Base-by-base conservation (phyloP, 129 eudicot genomes). In the Saussurea involucrata region DNA sequence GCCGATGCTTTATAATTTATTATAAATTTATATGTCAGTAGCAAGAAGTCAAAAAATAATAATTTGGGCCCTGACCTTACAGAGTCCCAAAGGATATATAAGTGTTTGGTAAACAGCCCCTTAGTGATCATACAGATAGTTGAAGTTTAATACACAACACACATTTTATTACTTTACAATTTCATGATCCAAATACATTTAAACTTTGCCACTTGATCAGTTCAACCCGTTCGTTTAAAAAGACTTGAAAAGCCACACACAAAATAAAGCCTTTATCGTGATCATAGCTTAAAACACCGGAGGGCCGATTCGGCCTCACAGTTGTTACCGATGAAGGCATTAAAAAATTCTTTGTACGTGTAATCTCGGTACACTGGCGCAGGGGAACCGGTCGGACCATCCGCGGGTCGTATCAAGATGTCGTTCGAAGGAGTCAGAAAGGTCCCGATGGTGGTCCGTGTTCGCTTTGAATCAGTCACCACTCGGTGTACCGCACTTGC, bases 401-500 rank as follows among this genome's bases (percentile, higher is more conserved):
- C 73, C 6, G 87, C 92, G 0, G 90, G 90, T 58, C 63, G 79
- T 58, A 88, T 84, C 13, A 72, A 21, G 44, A 79, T 27, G 12
- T 86, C 88, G 11, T 63, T 61, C 0, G 94, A 85, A 24, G 97
- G 97, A 67, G 73, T 66, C 24, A 86, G 7, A 68, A 86, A 91
- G 4, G 85, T 75, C 40, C 87, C 90, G 5, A 91, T 81, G 28
- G 90, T 86, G 17, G 92, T 91, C 15, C 97, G 76, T 9, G 88
- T 34, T 72, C 78, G 79, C 32, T 79, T 69, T 25, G 60, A 46
- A 79, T 88, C 53, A 0, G 94, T 83, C 73, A 86, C 86, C 55
- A 86, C 94, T 9, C 92, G 84, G 28, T 91, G 97, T 34, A 34
- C 69, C 4, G 86, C 86, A 80, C 97, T 91, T 27, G 49, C 64